Percentiles rank a stretch among this genome's conserved stretches.
These are phyloP conservation scores for Dionaea muscipula DNA, from an alignment of 179 eudicot genomes.

Conservation along the genomic window DNA sequence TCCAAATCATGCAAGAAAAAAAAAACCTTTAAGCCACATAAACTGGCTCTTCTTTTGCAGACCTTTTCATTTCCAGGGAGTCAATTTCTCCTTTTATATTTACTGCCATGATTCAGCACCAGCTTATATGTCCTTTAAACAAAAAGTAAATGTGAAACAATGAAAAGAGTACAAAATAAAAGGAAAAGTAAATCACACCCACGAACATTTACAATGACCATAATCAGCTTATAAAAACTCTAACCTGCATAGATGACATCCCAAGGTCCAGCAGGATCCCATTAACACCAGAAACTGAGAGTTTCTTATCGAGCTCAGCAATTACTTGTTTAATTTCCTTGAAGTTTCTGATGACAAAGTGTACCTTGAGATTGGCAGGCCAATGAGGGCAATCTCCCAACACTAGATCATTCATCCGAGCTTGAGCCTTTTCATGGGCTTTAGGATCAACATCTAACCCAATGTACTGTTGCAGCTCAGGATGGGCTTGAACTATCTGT, in stretches of 20 bases:
- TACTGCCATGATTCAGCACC: too few species aligned
- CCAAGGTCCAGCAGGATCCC: slow-evolving; percentile 96
- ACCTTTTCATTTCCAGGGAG: too few species aligned
- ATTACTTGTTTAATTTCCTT: slow-evolving; percentile 45
- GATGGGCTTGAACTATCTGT: slow-evolving; percentile 81
- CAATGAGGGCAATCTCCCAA: slow-evolving; percentile 16
- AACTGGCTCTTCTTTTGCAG: too few species aligned
- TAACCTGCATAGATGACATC: slow-evolving; percentile 99
- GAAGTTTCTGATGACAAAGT: slow-evolving; percentile 48
- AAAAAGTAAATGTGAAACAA: too few species aligned
- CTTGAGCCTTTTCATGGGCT: slow-evolving; percentile 62
- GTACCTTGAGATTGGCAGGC: slow-evolving; percentile 30
- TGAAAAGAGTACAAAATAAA: too few species aligned
- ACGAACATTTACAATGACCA: too few species aligned
- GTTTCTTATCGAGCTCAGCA: slow-evolving; percentile 42
- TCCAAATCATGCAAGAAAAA: too few species aligned
- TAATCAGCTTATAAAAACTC: slow-evolving; percentile 8
- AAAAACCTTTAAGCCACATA: too few species aligned
- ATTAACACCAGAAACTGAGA: slow-evolving; percentile 40
- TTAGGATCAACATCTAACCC: slow-evolving; percentile 87
- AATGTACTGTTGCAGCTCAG: slow-evolving; percentile 58
- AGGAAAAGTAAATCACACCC: too few species aligned
- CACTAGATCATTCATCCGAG: slow-evolving; percentile 32
- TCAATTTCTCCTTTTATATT: too few species aligned
- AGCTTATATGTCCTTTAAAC: too few species aligned